Base-by-base conservation (phyloP, 1,284 basidiomycete genomes). In the Puccinia polysora region DNA sequence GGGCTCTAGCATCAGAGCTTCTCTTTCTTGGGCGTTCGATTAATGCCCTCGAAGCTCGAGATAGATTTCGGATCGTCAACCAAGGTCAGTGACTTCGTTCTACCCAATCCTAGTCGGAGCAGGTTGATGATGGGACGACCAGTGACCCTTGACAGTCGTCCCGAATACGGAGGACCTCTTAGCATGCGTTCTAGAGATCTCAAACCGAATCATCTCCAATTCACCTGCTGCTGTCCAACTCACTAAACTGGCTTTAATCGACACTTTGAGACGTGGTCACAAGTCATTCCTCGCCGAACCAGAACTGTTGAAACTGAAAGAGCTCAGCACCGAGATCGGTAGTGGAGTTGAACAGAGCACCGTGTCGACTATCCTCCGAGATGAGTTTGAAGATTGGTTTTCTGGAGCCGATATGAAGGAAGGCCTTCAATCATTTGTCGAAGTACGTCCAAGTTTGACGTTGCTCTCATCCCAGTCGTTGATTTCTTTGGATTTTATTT, bases 161-260 rank as follows among this genome's bases (percentile, higher is more conserved):
- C 87, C 89, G 1, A 84, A 85, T 10, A 78, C 80, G 77, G 75
- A 83, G 6, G 78, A 85, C 30, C 84, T 90, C 1, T 77, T 90
- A 8, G 75, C 83, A 7, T 83, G 85, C 12, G 90, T 90, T 0
- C 79, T 92, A 36, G 81, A 82, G 3, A 80, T 87, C 65, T 89
- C 90, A 0, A 79, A 82, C 50, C 81, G 85, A 70, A 86, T 92
- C 74, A 81, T 81, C 18, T 78, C 79, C 20, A 89, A 89, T 77
- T 90, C 89, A 2, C 90, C 91, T 0, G 90, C 92, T 78, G 84
- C 89, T 0, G 86, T 92, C 0, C 86, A 88, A 75, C 84, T 86
- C 60, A 88, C 89, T 8, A 93, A 92, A 78, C 82, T 84, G n/a
- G 74, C 74, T 15, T 64, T 77, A 8, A 58, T 76, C 28, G 68